phyloP scores from a whole-genome alignment of 257 asterid species.

The Scutellaria baicalensis region DNA sequence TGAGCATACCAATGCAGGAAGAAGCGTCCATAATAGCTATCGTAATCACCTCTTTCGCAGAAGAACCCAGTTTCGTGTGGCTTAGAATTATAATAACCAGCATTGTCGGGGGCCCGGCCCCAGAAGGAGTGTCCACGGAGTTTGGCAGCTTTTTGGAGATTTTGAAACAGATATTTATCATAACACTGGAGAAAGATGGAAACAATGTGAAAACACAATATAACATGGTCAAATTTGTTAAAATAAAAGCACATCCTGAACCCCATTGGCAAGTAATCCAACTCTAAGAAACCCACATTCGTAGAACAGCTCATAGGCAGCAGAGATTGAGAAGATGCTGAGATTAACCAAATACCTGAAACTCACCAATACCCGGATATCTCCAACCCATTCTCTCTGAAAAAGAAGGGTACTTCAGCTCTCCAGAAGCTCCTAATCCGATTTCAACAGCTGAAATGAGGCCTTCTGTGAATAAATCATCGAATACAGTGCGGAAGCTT shows the following conservation, averaged over 20 bases:
- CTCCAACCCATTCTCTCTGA: constrained; percentile 77
- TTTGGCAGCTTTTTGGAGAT: constrained; percentile 59
- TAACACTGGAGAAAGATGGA: constrained; percentile 42
- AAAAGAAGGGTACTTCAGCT: constrained; percentile 70
- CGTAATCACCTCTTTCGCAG: constrained; percentile 64
- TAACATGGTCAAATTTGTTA: background rate
- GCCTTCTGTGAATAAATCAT: constrained; percentile 57
- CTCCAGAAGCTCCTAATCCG: constrained; percentile 76
- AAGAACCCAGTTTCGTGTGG: constrained; percentile 74
- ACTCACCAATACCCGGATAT: constrained; percentile 86
- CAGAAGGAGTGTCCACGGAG: constrained; percentile 59
- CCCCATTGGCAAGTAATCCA: too few relatives aligned
- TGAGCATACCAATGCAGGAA: constrained; percentile 59
- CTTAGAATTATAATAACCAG: constrained; percentile 59
- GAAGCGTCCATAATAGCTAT: constrained; percentile 63
- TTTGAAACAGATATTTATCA: constrained; percentile 50
- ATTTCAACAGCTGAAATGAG: constrained; percentile 62
- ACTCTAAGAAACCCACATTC: background rate
- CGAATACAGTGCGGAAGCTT: constrained; percentile 70
- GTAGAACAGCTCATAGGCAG: background rate
- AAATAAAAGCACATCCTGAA: background rate
- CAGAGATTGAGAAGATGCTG: constrained; percentile 1
- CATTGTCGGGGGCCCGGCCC: constrained; percentile 66
- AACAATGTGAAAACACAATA: background rate
- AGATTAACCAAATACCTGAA: constrained; percentile 51